These are phyloP conservation scores for Polyplosphaeria fusca DNA, from an alignment of 495 filamentous ascomycete species.

Conservation along the genomic window DNA sequence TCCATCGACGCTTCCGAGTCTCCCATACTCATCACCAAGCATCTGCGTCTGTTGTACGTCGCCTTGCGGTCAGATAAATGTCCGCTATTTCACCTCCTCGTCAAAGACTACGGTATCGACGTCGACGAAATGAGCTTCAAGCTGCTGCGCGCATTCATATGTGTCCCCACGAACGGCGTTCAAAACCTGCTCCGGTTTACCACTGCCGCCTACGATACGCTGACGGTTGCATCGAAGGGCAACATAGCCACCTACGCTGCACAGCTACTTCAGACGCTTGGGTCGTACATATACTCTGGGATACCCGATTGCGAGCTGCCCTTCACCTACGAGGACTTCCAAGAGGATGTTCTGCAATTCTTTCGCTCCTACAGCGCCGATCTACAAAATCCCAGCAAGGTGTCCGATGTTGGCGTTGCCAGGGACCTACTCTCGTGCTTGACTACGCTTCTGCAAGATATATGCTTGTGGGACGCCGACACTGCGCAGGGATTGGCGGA, in stretches of 20 bases:
- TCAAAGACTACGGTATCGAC: constrained; percentile 20
- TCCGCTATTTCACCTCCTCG: constrained; percentile 17
- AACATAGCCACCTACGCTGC: constrained; percentile 6
- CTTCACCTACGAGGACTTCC: constrained; percentile 8
- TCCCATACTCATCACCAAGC: constrained; percentile 15
- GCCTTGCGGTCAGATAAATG: constrained; percentile 13
- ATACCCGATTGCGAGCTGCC: not conserved
- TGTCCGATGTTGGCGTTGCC: constrained; percentile 14
- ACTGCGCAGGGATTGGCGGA: constrained; percentile 14
- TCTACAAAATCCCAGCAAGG: constrained; percentile 24
- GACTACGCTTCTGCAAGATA: constrained; percentile 4
- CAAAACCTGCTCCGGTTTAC: constrained; percentile 17
- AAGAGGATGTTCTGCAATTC: constrained; percentile 10
- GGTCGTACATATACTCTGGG: constrained; percentile 6
- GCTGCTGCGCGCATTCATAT: constrained; percentile 12
- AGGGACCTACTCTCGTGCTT: constrained; percentile 13
- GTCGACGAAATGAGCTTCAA: not conserved
- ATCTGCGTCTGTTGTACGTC: constrained; percentile 9
- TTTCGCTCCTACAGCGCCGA: constrained; percentile 21
- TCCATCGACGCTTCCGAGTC: not conserved
- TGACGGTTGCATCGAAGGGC: not conserved
- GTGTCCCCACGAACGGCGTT: constrained; percentile 11
- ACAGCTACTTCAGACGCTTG: constrained; percentile 10
- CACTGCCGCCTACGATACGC: constrained; percentile 12
- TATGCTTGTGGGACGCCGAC: constrained; percentile 14